phyloP scores from a whole-genome alignment of 345 rosid genomes.

The Citrus reticulata region DNA sequence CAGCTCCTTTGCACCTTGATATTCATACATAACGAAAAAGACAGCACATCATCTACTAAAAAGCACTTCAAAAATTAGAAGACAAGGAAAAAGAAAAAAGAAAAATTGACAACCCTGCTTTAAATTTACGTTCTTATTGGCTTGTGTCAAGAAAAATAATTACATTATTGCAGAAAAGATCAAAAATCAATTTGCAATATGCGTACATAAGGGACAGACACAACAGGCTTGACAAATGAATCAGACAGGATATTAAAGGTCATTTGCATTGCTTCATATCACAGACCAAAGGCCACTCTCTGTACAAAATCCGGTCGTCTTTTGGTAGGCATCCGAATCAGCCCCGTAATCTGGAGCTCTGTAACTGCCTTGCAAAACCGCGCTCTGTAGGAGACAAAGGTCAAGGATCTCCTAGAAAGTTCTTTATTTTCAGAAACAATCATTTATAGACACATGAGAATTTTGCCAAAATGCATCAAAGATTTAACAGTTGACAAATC shows the following conservation, averaged over 20 bases:
- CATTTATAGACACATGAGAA: not conserved
- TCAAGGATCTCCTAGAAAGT: conserved; percentile 35
- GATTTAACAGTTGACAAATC: not conserved
- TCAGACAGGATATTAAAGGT: not conserved
- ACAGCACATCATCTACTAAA: not conserved
- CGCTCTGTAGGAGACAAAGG: conserved; percentile 49
- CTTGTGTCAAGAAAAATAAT: not conserved
- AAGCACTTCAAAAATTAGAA: too few species aligned
- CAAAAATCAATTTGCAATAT: not conserved
- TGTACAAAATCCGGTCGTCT: conserved; percentile 82
- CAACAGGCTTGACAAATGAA: not conserved
- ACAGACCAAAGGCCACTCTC: conserved; percentile 83
- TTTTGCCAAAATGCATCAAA: not conserved
- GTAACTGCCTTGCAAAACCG: conserved; percentile 77
- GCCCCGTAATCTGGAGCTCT: conserved; percentile 93
- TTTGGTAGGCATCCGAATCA: conserved; percentile 81
- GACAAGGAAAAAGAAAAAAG: too few species aligned
- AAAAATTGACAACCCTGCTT: too few species aligned
- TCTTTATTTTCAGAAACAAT: too few species aligned
- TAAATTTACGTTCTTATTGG: not conserved
- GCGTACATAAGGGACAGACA: not conserved
- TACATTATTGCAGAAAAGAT: not conserved
- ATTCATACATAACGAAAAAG: not conserved
- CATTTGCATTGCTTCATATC: not conserved
- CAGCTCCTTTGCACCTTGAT: not conserved